Evolutionary conservation across 371 early-diverging fungal genomes (phyloP).

Genomic region (Mucor saturninus): DNA sequence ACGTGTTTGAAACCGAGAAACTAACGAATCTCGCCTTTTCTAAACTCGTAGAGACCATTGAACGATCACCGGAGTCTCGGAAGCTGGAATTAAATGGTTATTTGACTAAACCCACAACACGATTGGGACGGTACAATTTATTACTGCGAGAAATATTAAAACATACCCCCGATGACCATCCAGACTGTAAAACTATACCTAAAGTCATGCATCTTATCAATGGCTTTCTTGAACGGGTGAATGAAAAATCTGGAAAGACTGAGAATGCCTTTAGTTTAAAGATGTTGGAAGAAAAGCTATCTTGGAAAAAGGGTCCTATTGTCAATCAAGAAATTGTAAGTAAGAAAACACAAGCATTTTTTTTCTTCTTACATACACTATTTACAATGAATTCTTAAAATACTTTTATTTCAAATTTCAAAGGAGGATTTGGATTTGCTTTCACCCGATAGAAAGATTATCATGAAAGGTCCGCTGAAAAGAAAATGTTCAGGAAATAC

Average conservation of each 20-base stretch:
- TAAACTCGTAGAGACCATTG: constrained; percentile 74
- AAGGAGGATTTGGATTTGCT: constrained; percentile 58
- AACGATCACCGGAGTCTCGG: constrained; percentile 78
- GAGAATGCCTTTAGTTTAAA: constrained; percentile 61
- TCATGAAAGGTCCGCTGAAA: constrained; percentile 84
- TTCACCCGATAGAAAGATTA: constrained; percentile 67
- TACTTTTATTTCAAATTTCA: constrained; percentile 54
- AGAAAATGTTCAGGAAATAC: constrained; percentile 61
- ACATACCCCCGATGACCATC: constrained; percentile 80
- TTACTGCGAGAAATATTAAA: constrained; percentile 86
- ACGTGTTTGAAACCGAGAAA: constrained; percentile 80
- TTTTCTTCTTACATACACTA: constrained; percentile 56
- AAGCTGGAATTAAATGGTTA: constrained; percentile 84
- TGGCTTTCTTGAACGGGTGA: constrained; percentile 75
- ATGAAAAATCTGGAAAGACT: constrained; percentile 81
- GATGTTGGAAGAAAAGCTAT: constrained; percentile 59
- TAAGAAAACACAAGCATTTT: constrained; percentile 41
- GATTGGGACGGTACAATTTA: constrained; percentile 89
- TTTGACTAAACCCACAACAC: constrained; percentile 84
- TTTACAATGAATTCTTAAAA: constrained; percentile 60
- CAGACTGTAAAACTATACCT: constrained; percentile 72
- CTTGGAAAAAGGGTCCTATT: constrained; percentile 42
- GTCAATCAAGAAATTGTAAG: constrained; percentile 54
- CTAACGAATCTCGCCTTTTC: constrained; percentile 67
- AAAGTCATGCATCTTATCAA: constrained; percentile 73